Evolutionary conservation across 2,329 filamentous ascomycete species (phyloP).

Genomic region (Aspergillus candidus): DNA sequence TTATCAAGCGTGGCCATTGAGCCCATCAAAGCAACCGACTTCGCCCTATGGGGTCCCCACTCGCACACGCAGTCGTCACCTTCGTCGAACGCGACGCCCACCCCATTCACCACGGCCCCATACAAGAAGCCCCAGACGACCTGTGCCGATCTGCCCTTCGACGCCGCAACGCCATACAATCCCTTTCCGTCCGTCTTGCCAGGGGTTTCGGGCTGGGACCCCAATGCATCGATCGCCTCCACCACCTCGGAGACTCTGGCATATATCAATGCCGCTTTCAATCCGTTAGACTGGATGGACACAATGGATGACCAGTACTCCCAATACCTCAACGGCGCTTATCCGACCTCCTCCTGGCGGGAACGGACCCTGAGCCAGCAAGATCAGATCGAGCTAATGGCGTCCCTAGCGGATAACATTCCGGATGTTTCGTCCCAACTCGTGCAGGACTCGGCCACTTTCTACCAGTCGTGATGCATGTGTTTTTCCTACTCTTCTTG

Average conservation of each 20-base stretch:
- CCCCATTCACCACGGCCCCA: conserved; percentile 18
- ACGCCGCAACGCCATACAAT: conserved; percentile 36
- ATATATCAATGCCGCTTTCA: conserved; percentile 28
- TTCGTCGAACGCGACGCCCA: conserved; percentile 8
- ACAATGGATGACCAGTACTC: conserved; percentile 43
- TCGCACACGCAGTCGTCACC: conserved; percentile 8
- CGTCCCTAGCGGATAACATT: conserved; percentile 60
- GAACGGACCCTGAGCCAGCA: conserved; percentile 67
- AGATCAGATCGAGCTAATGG: conserved; percentile 79
- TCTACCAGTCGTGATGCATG: conserved; percentile 31
- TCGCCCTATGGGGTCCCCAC: conserved; percentile 14
- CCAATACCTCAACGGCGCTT: conserved; percentile 43
- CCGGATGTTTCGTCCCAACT: conserved; percentile 40
- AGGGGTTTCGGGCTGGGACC: conserved; percentile 38
- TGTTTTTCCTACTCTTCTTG: neutral
- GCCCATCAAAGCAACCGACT: conserved; percentile 15
- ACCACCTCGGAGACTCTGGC: conserved; percentile 32
- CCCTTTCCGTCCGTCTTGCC: conserved; percentile 36
- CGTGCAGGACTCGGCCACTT: conserved; percentile 36
- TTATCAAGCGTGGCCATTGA: conserved; percentile 13
- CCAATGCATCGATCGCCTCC: conserved; percentile 34
- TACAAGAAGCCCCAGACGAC: conserved; percentile 17
- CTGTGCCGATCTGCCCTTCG: conserved; percentile 25
- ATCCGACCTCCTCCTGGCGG: conserved; percentile 46
- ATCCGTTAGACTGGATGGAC: conserved; percentile 40